phyloP scores from a whole-genome alignment of 2,329 filamentous ascomycete genomes.

The Saccharata proteae region DNA sequence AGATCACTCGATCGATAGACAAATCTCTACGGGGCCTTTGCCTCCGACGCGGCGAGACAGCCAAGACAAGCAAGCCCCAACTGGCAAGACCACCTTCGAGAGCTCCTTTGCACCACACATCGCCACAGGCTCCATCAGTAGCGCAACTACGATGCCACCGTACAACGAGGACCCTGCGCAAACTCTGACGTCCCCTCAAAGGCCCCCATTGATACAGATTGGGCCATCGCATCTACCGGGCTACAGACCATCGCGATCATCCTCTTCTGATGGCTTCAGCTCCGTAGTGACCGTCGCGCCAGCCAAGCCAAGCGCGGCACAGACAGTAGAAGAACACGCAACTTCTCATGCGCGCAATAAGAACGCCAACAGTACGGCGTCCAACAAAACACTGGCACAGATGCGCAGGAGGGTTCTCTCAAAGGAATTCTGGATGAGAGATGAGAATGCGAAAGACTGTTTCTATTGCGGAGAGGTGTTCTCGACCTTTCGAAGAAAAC shows the following conservation, averaged over 20 bases:
- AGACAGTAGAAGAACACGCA: no score
- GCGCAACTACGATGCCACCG: no score
- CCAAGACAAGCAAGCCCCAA: slow-evolving; percentile 1
- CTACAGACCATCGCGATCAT: slow-evolving; percentile 32
- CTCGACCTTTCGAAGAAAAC: slow-evolving; percentile 86
- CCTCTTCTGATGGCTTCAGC: slow-evolving; percentile 33
- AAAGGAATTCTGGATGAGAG: slow-evolving; percentile 98
- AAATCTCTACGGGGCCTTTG: slow-evolving; percentile 2
- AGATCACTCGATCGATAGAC: no score
- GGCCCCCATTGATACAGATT: slow-evolving; percentile 29
- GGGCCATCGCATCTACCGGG: slow-evolving; percentile 37
- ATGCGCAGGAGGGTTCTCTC: slow-evolving; percentile 80
- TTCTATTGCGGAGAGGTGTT: slow-evolving; percentile 86
- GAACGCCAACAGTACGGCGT: no score
- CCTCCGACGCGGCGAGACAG: slow-evolving; percentile 6
- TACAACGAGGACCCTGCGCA: no score
- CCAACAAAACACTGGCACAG: slow-evolving; percentile 32
- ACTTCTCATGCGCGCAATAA: no score
- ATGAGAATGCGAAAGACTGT: slow-evolving; percentile 95
- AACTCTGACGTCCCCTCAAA: no score
- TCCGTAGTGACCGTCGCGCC: slow-evolving; percentile 23
- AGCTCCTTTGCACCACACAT: no score
- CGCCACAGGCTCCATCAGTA: no score
- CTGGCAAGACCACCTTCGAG: slow-evolving; percentile 3
- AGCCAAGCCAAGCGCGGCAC: slow-evolving; percentile 18